These are phyloP conservation scores for Neurospora intermedia DNA, from an alignment of 495 filamentous ascomycete genomes.

Conservation along the genomic window DNA sequence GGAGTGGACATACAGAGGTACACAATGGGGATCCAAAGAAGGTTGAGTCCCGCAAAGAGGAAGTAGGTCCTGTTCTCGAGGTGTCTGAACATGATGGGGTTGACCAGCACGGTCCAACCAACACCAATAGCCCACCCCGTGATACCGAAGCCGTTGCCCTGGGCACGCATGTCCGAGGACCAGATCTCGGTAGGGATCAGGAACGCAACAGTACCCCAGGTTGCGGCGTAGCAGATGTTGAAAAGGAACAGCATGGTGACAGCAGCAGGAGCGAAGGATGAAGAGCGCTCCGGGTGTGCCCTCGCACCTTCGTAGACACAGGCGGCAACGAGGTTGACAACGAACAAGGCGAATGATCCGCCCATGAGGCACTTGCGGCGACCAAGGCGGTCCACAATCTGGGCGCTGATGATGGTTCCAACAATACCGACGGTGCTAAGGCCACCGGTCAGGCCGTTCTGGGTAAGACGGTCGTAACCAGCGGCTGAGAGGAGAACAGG, in stretches of 20 bases:
- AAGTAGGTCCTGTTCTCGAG: conserved; percentile 26
- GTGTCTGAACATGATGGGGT: conserved; percentile 58
- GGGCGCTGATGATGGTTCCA: conserved; percentile 11
- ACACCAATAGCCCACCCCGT: conserved; percentile 22
- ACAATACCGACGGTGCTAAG: conserved; percentile 9
- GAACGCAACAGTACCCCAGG: conserved; percentile 11
- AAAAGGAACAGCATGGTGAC: conserved; percentile 12
- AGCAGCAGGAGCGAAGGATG: conserved; percentile 8
- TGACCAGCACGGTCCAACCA: conserved; percentile 47
- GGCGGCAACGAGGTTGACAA: conserved; percentile 7
- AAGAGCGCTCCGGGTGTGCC: conserved; percentile 3
- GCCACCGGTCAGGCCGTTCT: conserved; percentile 9
- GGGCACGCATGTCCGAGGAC: conserved; percentile 9
- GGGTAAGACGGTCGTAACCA: conserved; percentile 5
- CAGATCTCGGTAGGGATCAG: conserved; percentile 10
- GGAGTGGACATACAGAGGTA: conserved; percentile 5
- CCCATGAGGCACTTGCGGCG: conserved; percentile 9
- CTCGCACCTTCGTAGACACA: conserved; percentile 7
- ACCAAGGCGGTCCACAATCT: conserved; percentile 11
- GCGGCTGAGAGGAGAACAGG: conserved; percentile 48
- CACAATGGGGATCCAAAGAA: conserved; percentile 10
- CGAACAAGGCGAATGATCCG: conserved; percentile 2
- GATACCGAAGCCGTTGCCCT: conserved; percentile 10
- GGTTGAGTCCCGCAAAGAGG: conserved; percentile 4
- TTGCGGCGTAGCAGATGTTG: conserved; percentile 10